Evolutionary conservation across 1,284 basidiomycete genomes (phyloP).

Genomic region (Ceratorhiza oryzae-sativae): DNA sequence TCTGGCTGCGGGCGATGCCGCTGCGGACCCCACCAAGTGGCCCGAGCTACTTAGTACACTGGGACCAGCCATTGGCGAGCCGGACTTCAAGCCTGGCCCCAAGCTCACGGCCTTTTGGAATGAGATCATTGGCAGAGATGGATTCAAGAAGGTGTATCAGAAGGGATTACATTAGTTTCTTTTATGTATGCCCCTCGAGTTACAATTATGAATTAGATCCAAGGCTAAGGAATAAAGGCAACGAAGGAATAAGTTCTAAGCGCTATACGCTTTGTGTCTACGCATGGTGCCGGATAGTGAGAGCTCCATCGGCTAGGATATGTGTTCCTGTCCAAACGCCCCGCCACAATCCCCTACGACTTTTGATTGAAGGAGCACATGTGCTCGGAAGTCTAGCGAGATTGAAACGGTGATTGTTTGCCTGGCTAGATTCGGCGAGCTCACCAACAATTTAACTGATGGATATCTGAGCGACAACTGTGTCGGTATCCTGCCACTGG

Average conservation of each 20-base stretch:
- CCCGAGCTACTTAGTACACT: slow-evolving; percentile 44
- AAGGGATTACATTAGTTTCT: slow-evolving; percentile 20
- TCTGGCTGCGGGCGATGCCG: slow-evolving; percentile 61
- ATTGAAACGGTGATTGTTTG: too few species aligned
- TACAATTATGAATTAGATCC: not conserved
- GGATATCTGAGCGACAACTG: too few species aligned
- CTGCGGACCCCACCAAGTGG: slow-evolving; percentile 48
- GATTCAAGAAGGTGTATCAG: slow-evolving; percentile 50
- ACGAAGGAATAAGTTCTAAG: not conserved
- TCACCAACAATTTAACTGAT: too few species aligned
- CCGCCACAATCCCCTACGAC: too few species aligned
- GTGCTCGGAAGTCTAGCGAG: too few species aligned
- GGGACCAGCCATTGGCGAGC: not conserved
- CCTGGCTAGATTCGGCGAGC: too few species aligned
- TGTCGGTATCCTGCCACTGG: too few species aligned
- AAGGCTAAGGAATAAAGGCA: not conserved
- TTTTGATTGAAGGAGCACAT: too few species aligned
- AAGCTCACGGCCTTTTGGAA: slow-evolving; percentile 52
- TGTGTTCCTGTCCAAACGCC: too few species aligned
- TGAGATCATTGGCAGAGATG: slow-evolving; percentile 51
- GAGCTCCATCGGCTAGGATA: too few species aligned
- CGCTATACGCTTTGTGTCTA: too few species aligned
- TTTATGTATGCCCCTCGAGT: not conserved
- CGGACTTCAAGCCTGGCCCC: slow-evolving; percentile 46
- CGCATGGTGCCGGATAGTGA: too few species aligned